These are phyloP conservation scores for Colletotrichum sansevieriae DNA, from an alignment of 2,329 filamentous ascomycete genomes.

Conservation along the genomic window DNA sequence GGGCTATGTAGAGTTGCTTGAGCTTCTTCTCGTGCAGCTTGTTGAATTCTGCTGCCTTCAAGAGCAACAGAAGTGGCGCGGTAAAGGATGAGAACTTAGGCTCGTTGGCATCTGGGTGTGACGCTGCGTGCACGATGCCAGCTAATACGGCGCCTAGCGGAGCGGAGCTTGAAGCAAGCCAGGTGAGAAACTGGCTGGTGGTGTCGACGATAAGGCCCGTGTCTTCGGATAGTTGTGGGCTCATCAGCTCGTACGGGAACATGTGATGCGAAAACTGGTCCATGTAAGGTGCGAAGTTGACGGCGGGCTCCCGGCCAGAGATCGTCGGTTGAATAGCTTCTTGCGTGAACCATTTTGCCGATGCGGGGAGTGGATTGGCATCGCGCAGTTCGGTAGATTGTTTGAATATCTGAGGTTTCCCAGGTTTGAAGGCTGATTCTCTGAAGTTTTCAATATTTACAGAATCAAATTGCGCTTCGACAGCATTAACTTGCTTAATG, in stretches of 20 bases:
- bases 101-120: constrained; percentile 43
- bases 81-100: constrained; percentile 67
- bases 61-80: constrained; percentile 74
- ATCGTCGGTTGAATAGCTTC: not conserved
- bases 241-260: constrained; percentile 48
- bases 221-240: constrained; percentile 43
- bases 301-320: not conserved
- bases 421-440: constrained; percentile 22
- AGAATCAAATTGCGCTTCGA: constrained; percentile 14
- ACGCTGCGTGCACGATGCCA: constrained; percentile 48
- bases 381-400: constrained; percentile 39
- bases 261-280: constrained; percentile 40
- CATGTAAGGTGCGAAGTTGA: constrained; percentile 41
- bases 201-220: constrained; percentile 18
- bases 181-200: constrained; percentile 34
- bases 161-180: constrained; percentile 41
- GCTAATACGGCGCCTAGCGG: constrained; percentile 49
- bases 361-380: constrained; percentile 44
- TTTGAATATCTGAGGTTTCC: constrained; percentile 43
- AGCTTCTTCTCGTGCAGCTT: constrained; percentile 37
- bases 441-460: constrained; percentile 32
- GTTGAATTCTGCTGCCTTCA: constrained; percentile 68
- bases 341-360: constrained; percentile 47
- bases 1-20: constrained; percentile 83
- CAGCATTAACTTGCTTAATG: constrained; percentile 4